Percentiles rank a stretch among this genome's conserved stretches.
phyloP scores from a whole-genome alignment of 305 asterid species.

The Fraxinus albicans region DNA sequence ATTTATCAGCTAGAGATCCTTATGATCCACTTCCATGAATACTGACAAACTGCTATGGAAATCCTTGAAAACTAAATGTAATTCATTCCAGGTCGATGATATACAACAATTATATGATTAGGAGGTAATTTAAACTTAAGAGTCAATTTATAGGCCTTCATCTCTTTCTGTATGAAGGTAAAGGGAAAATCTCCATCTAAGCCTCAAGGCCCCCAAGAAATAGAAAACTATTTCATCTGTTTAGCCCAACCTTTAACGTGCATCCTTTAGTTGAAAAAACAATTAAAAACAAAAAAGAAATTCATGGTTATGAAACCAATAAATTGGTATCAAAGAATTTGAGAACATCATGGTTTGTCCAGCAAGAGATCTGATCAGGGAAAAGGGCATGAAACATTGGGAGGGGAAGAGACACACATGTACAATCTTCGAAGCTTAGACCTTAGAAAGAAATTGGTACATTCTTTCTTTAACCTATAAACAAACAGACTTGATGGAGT shows the following conservation, averaged over 20 bases:
- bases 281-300: background rate
- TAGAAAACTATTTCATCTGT: background rate
- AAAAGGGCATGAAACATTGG: background rate
- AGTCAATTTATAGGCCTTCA: background rate
- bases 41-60: background rate
- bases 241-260: background rate
- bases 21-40: background rate
- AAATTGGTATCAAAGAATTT: background rate
- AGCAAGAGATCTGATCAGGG: background rate
- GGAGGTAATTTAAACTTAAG: background rate
- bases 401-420: background rate
- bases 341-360: background rate
- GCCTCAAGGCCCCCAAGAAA: background rate
- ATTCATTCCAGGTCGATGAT: background rate
- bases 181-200: background rate
- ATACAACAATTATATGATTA: background rate
- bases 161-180: background rate
- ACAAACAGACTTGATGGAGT: background rate
- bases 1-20: background rate
- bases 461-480: background rate
- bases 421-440: background rate
- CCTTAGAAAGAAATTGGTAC: background rate
- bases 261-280: background rate
- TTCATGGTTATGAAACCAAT: slow-evolving; percentile 1
- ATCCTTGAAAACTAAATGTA: background rate